phyloP scores from a whole-genome alignment of 2,329 filamentous ascomycete species.

The Helminthosporium solani region DNA sequence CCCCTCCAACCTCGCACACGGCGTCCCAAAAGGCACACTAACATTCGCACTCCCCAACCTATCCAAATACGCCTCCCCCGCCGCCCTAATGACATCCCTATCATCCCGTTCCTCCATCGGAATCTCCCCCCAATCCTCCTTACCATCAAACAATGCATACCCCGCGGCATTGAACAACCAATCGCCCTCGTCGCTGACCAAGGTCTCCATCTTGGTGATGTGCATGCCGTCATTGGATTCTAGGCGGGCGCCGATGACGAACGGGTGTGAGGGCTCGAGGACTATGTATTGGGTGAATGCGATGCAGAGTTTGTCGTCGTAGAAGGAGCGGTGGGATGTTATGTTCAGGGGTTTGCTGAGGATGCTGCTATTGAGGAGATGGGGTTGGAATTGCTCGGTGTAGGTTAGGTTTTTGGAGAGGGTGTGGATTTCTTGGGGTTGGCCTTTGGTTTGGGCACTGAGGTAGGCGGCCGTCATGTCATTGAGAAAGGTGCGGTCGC shows the following conservation, averaged over 20 bases:
- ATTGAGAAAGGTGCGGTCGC: constrained; percentile 19
- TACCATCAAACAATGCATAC: constrained; percentile 12
- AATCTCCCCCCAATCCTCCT: constrained; percentile 21
- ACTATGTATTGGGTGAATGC: constrained; percentile 25
- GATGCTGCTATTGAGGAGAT: constrained; percentile 20
- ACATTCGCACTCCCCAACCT: constrained; percentile 18
- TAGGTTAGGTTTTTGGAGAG: constrained; percentile 18
- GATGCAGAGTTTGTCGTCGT: constrained; percentile 20
- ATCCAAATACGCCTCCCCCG: constrained; percentile 27
- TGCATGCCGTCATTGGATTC: constrained; percentile 13
- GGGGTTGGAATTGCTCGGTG: constrained; percentile 21
- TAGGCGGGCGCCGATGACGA: constrained; percentile 23
- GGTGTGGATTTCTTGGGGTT: constrained; percentile 9
- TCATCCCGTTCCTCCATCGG: constrained; percentile 10
- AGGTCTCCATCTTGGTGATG: constrained; percentile 20
- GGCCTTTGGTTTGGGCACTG: constrained; percentile 17
- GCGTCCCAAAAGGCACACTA: constrained; percentile 24
- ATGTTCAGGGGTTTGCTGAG: constrained; percentile 20
- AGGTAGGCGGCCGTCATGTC: constrained; percentile 19
- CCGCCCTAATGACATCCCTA: constrained; percentile 21
- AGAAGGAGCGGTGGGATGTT: constrained; percentile 15
- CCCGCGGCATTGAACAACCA: constrained; percentile 27
- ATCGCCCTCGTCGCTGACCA: constrained; percentile 24
- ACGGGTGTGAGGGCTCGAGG: constrained; percentile 16
- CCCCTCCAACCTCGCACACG: constrained; percentile 28